phyloP scores from a whole-genome alignment of 2,329 filamentous ascomycete genomes.

The Aspergillaceae sp. region DNA sequence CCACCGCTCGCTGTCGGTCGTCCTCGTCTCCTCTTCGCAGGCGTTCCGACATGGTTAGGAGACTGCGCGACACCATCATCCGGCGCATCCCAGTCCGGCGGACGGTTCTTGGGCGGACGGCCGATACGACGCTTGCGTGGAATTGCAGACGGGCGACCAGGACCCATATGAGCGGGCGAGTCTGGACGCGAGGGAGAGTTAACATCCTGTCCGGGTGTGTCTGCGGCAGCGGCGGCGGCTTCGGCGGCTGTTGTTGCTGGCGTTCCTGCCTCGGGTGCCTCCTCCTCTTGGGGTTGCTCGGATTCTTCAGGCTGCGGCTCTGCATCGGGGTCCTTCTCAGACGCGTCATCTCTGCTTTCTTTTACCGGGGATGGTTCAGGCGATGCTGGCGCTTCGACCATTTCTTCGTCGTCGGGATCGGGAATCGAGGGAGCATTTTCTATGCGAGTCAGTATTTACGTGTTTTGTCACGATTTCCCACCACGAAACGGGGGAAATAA shows the following conservation, averaged over 20 bases:
- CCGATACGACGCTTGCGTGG: constrained; percentile 67
- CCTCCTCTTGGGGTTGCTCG: constrained; percentile 22
- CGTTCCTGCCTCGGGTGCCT: constrained; percentile 34
- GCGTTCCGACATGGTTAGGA: constrained; percentile 42
- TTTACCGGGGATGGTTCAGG: constrained; percentile 21
- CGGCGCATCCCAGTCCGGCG: constrained; percentile 63
- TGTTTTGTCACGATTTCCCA: not conserved
- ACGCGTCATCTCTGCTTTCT: constrained; percentile 21
- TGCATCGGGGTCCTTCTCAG: constrained; percentile 8
- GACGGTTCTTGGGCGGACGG: constrained; percentile 74
- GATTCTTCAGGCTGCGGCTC: constrained; percentile 16
- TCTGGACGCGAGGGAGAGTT: constrained; percentile 40
- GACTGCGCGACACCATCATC: constrained; percentile 42
- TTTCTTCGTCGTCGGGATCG: constrained; percentile 40
- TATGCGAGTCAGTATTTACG: constrained; percentile 16
- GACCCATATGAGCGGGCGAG: constrained; percentile 43
- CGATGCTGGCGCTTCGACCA: constrained; percentile 30
- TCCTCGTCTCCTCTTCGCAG: constrained; percentile 50
- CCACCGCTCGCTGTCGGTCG: constrained; percentile 48
- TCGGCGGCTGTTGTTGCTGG: constrained; percentile 42
- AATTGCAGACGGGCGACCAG: constrained; percentile 47
- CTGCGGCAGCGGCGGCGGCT: constrained; percentile 33
- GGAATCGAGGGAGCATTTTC: constrained; percentile 34
- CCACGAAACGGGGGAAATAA: not conserved
- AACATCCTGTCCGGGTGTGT: constrained; percentile 31